A percentile compares a stretch with the other conserved stretches of the same genome.
These are phyloP conservation scores for Citrus maxima DNA, from an alignment of 345 rosid species.

Conservation along the genomic window DNA sequence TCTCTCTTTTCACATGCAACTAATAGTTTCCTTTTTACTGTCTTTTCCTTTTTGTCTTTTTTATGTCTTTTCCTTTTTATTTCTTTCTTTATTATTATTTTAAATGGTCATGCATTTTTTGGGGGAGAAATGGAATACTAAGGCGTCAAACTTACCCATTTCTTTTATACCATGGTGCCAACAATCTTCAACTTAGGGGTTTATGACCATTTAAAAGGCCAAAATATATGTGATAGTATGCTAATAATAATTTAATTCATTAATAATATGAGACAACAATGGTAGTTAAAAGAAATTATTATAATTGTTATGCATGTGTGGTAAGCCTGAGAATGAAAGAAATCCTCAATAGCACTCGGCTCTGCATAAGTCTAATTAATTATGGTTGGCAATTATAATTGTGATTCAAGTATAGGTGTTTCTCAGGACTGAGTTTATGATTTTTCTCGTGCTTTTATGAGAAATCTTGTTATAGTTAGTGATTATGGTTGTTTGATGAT, in stretches of 20 bases:
- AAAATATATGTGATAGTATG: neutral
- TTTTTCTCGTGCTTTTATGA: neutral
- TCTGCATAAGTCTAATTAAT: neutral
- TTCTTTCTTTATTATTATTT: too few species aligned
- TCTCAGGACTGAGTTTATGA: slow-evolving; percentile 3
- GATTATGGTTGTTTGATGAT: slow-evolving; percentile 13
- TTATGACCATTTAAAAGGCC: neutral
- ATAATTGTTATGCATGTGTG: neutral
- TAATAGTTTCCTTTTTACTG: neutral
- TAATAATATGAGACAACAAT: too few species aligned
- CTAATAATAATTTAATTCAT: neutral
- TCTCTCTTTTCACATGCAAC: neutral
- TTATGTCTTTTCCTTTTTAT: too few species aligned
- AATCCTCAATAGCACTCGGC: neutral
- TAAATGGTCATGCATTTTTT: too few species aligned
- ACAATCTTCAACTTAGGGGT: neutral
- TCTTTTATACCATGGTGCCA: neutral
- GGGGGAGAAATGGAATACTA: neutral
- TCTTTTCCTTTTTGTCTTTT: neutral
- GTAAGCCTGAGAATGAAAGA: neutral
- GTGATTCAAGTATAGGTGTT: neutral
- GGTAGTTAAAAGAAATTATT: neutral
- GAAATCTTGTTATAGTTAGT: neutral
- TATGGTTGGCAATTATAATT: neutral
- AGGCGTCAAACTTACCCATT: neutral